Evolutionary conservation across 208 protist species (phyloP).

Genomic region (Acanthamoeba sp.): DNA sequence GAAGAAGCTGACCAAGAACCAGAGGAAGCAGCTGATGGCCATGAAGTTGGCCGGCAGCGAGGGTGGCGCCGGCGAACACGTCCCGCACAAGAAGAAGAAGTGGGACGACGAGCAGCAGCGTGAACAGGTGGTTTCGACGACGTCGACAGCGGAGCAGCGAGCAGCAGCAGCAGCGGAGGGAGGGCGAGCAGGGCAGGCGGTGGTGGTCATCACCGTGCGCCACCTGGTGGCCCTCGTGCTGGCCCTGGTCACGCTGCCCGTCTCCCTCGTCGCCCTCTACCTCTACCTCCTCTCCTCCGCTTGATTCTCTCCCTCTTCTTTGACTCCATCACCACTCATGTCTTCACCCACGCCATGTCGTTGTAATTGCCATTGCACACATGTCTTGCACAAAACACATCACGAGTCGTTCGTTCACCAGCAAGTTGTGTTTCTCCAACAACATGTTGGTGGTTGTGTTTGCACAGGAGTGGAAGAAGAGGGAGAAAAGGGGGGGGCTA

Average conservation of each 20-base stretch:
- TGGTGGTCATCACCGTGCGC: constrained; percentile 6
- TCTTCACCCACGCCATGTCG: no score
- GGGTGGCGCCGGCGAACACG: neutral
- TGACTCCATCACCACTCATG: neutral
- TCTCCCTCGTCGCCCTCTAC: neutral
- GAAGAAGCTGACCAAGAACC: constrained; percentile 9
- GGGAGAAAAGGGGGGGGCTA: no score
- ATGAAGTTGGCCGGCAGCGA: neutral
- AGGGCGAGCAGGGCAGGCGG: neutral
- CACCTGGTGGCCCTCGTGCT: constrained; percentile 3
- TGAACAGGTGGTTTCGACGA: no score
- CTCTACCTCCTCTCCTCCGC: neutral
- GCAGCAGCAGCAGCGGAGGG: neutral
- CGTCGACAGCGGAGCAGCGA: no score
- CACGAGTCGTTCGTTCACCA: no score
- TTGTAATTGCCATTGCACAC: no score
- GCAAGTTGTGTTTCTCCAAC: no score
- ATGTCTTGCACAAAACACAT: no score
- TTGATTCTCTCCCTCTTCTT: neutral
- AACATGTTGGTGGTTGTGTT: no score
- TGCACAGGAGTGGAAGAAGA: no score
- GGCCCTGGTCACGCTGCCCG: neutral
- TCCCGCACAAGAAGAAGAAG: neutral
- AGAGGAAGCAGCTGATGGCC: constrained; percentile 6
- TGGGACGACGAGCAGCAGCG: neutral